Conservation (phyloP, 192 early-diverging fungal species). For the Funneliformis mosseae region DNA sequence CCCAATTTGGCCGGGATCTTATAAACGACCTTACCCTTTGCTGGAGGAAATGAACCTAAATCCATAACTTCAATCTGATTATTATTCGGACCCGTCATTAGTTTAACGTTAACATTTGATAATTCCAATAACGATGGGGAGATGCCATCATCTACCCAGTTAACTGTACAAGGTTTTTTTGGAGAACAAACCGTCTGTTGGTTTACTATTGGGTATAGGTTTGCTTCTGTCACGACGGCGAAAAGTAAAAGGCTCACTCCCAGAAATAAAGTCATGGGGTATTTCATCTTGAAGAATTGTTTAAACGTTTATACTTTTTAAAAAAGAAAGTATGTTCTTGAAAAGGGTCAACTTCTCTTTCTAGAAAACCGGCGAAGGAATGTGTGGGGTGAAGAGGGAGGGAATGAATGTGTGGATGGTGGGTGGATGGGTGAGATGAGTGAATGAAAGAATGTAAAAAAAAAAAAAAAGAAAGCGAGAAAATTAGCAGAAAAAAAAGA, state of each 20-base stretch:
- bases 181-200: neutral
- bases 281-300: no score
- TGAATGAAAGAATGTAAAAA: no score
- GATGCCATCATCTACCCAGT: neutral
- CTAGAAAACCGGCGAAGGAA: no score
- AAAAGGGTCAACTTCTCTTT: no score
- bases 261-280: neutral
- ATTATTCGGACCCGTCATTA: neutral
- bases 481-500: no score
- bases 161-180: neutral
- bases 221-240: neutral
- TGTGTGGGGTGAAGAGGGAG: no score
- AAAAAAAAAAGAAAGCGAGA: no score
- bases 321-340: no score
- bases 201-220: neutral
- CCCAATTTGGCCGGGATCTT: neutral
- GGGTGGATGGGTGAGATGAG: no score
- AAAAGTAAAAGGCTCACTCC: neutral
- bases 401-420: no score
- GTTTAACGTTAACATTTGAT: neutral
- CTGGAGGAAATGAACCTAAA: neutral
- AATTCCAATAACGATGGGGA: neutral
- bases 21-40: neutral
- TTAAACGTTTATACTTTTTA: no score
- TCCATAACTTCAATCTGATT: neutral